phyloP scores from a whole-genome alignment of 306 rosid genomes.

The Dalbergia cultrata region DNA sequence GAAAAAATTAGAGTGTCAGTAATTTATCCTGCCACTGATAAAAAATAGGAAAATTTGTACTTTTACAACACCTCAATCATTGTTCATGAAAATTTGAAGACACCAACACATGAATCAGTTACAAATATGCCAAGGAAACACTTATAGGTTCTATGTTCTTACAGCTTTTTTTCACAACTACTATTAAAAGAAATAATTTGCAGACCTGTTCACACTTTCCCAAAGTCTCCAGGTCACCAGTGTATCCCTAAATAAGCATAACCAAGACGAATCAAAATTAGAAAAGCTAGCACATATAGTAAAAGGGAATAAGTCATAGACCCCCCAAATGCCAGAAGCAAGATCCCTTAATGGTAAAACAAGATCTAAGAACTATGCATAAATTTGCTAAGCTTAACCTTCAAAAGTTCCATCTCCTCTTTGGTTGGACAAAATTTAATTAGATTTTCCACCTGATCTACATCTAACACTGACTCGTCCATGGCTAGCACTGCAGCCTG shows the following conservation, averaged over 20 bases:
- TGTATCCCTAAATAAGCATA: conserved; percentile 67
- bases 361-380: conserved; percentile 37
- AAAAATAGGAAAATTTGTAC: conserved; percentile 9
- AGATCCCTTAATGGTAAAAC: conserved; percentile 34
- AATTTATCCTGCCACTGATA: conserved; percentile 30
- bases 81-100: conserved; percentile 36
- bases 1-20: conserved; percentile 12
- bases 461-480: conserved; percentile 87
- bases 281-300: conserved; percentile 34
- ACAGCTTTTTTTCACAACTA: conserved; percentile 23
- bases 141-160: conserved; percentile 26
- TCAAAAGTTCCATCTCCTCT: conserved; percentile 94
- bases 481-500: conserved; percentile 93
- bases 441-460: conserved; percentile 95
- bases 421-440: conserved; percentile 95
- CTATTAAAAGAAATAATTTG: conserved; percentile 42
- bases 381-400: conserved; percentile 60
- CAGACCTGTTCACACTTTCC: conserved; percentile 96
- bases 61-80: conserved; percentile 29
- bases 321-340: conserved; percentile 32
- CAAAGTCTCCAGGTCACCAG: conserved; percentile 82
- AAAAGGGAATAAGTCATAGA: conserved; percentile 20
- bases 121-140: conserved; percentile 16
- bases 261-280: conserved; percentile 47
- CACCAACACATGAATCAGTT: conserved; percentile 13